These are phyloP conservation scores for Termitomyces sp. DNA, from an alignment of 768 basidiomycete species.

Conservation along the genomic window DNA sequence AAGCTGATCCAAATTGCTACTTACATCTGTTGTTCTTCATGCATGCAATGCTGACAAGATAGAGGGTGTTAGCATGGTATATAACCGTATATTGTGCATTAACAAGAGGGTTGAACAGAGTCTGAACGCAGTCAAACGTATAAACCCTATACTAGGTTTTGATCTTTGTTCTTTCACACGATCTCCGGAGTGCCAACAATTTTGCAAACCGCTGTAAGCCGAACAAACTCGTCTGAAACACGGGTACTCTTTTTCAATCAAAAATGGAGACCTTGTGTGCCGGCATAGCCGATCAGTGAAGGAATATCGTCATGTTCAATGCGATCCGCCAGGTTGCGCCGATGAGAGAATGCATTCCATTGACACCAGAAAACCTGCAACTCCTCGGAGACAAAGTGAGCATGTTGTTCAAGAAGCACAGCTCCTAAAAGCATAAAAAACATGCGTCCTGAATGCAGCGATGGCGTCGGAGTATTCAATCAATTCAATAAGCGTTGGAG, in stretches of 20 bases:
- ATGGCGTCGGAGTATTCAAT: slow-evolving; percentile 5
- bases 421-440: background rate
- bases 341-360: background rate
- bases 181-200: too few relatives aligned
- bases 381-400: background rate
- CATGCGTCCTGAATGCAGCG: slow-evolving; percentile 1
- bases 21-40: too few relatives aligned
- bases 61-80: too few relatives aligned
- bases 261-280: background rate
- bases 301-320: too few relatives aligned
- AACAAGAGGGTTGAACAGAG: too few relatives aligned
- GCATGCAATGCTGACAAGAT: too few relatives aligned
- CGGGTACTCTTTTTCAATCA: background rate
- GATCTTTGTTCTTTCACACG: too few relatives aligned
- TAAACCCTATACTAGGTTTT: too few relatives aligned
- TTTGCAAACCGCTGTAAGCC: too few relatives aligned
- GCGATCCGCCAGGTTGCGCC: background rate
- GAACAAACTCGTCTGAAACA: background rate
- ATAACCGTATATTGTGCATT: too few relatives aligned
- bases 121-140: too few relatives aligned
- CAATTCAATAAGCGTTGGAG: background rate
- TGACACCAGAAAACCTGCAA: background rate
- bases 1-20: too few relatives aligned
- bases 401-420: background rate
- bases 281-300: background rate